phyloP scores from a whole-genome alignment of 2,329 filamentous ascomycete genomes.

The Hymenoscyphus albidus region DNA sequence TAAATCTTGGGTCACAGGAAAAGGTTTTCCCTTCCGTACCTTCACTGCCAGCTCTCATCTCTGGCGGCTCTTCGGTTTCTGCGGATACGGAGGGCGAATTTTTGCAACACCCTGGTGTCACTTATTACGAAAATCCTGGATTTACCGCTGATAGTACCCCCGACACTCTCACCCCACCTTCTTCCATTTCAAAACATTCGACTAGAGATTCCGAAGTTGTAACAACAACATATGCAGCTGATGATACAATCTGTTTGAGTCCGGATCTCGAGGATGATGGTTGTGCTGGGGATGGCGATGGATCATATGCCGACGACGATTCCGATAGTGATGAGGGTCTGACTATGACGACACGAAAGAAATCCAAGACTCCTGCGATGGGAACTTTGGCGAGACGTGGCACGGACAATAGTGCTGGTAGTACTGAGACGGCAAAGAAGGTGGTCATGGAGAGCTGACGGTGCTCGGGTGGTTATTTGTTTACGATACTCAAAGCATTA shows the following conservation, averaged over 20 bases:
- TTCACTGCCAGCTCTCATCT: conserved; percentile 59
- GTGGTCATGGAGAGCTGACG: conserved; percentile 28
- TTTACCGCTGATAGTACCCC: conserved; percentile 26
- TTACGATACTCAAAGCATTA: conserved; percentile 7
- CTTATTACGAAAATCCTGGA: conserved; percentile 14
- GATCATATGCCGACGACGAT: conserved; percentile 26
- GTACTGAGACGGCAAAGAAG: conserved; percentile 62
- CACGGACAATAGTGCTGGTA: conserved; percentile 58
- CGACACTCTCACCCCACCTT: conserved; percentile 30
- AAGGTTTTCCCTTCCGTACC: conserved; percentile 54
- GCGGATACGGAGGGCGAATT: conserved; percentile 60
- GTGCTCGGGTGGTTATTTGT: conserved; percentile 10
- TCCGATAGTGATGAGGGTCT: conserved; percentile 35
- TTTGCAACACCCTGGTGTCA: conserved; percentile 46
- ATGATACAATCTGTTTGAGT: conserved; percentile 20
- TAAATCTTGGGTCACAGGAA: conserved; percentile 43
- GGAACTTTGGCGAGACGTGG: conserved; percentile 43
- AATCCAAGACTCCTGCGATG: conserved; percentile 37
- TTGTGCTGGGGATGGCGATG: conserved; percentile 32
- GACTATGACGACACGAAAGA: conserved; percentile 37
- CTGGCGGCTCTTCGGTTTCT: conserved; percentile 61
- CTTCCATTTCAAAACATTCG: conserved; percentile 26
- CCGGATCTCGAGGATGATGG: conserved; percentile 30
- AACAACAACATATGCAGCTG: conserved; percentile 7
- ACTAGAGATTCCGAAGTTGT: conserved; percentile 13